phyloP scores from a whole-genome alignment of 169 alveolate species.

The Plasmodium coatneyi region DNA sequence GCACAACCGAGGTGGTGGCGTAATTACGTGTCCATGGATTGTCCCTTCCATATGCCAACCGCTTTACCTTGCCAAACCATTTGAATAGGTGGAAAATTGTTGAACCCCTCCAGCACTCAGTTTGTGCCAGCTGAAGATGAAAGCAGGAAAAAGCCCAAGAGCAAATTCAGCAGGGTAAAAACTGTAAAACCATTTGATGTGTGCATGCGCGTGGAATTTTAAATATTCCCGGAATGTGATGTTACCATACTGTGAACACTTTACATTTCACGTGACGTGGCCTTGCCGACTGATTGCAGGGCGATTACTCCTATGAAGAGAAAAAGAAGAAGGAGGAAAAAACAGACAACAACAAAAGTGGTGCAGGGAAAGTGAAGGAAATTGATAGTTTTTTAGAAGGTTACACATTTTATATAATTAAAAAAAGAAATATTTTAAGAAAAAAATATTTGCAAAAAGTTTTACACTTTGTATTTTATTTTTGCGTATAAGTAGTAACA shows the following conservation, averaged over 20 bases:
- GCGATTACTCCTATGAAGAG: conserved; percentile 32
- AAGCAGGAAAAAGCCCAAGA: conserved; percentile 7
- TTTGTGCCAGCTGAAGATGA: conserved; percentile 22
- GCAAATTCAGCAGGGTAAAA: conserved; percentile 40
- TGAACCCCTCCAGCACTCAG: conserved; percentile 31
- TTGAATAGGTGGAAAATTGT: conserved; percentile 30
- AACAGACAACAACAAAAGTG: conserved; percentile 16
- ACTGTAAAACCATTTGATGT: neutral
- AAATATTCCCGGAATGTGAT: neutral
- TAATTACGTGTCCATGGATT: neutral
- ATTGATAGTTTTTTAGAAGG: conserved; percentile 85
- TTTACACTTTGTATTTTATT: conserved; percentile 10
- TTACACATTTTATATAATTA: conserved; percentile 19
- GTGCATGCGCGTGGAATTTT: neutral
- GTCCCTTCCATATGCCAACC: neutral
- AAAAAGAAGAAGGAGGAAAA: conserved; percentile 29
- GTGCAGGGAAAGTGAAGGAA: conserved; percentile 74
- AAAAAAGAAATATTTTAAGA: conserved; percentile 19
- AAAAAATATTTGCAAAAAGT: neutral
- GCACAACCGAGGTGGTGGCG: neutral
- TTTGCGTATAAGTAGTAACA: conserved; percentile 12
- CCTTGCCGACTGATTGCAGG: neutral
- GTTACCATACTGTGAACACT: neutral
- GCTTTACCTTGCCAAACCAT: neutral
- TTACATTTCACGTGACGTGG: neutral